Base-by-base conservation (phyloP, 2,329 filamentous ascomycete genomes). In the Botrytis sinoallii region DNA sequence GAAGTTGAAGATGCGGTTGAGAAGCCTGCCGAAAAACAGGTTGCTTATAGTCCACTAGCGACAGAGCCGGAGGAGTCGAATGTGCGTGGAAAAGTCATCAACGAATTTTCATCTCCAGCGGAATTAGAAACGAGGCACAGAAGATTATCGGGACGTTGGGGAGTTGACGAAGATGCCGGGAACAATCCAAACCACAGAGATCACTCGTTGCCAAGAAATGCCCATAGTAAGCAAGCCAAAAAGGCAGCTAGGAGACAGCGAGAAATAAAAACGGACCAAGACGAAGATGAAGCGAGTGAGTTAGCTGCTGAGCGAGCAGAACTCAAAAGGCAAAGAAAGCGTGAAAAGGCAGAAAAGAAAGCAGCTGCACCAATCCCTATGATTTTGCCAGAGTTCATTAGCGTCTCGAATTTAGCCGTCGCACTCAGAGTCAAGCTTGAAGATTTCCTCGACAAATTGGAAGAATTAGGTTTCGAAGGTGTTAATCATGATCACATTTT, bases 341-440 rank as follows among this genome's bases (percentile, higher is more conserved):
- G 81, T 78, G 79, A 82, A 81, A 77, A 79, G 81, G 78, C 83
- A 82, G 77, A 84, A 83, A 74, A 81, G 83, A 80, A 82, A 83
- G 74, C 81, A 46, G 79, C 82, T 52, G 82, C 84, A n/a, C 82
- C 85, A 9, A 88, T 88, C 3, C 87, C 86, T 1, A 92, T 99
- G 64, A 88, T 91, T 71, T 85, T 99, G 35, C 97, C 97, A 0
- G 93, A 98, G 80, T 97, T 94, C 78, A 97, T 99, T 82, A 96
- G 90, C 79, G 91, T 98, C n/a, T 87, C 89, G 16, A 93, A 95
- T 77, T 84, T 99, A 59, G 94, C 94, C 6, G 86, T 90, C 75
- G 89, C 92, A 6, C 85, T 98, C 35, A 91, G 90, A 75, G 86
- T 97, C 44, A 89, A 90, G 59, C 85, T 90, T 0, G 87, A 92